Base-by-base conservation (phyloP, 495 filamentous ascomycete genomes). In the Neurospora sp. region DNA sequence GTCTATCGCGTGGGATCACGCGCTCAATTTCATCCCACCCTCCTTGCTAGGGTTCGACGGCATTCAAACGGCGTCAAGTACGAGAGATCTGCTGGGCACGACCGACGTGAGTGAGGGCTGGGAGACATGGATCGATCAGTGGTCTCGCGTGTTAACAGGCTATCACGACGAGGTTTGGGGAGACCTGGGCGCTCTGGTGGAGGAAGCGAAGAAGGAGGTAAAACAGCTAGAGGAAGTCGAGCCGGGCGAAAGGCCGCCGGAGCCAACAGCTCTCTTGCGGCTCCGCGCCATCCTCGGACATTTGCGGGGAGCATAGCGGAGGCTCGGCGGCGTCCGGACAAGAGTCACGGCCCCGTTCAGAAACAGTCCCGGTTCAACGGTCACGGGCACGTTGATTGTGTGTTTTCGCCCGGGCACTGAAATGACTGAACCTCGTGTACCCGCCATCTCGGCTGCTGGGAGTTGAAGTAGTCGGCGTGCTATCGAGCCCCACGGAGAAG, bases 161-260 rank as follows among this genome's bases (percentile, higher is more conserved):
- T 94, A 94, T 77, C 86, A 89, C 40, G 90, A 94, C 79, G 91
- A 93, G 73, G 91, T 95, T 12, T 95, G 92, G 92, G 92, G 92
- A 73, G 90, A 90, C 74, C 79, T 93, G 54, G 76, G 84, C 27
- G 86, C 89, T n/a, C 82, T 90, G 46, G 83, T 92, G 39, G 83
- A 88, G 73, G 86, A 88, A 66, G 91, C 92, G n/a, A 83, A 83
- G 48, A 77, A 82, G 70, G 92, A 94, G 78, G 79, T 92, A 44
- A 42, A 76, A 44, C 46, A 72, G 35, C 74, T 82, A 18, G 72
- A 80, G 39, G 74, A 78, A 41, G 72, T 72, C 5, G 54, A 73
- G 12, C 72, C 76, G 37, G 74, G 73, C 46, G 69, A 77, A 71
- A 76, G 73, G n/a, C 75, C 78, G 5, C 75, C 77, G 8, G 74